Percentiles rank a stretch among this genome's conserved stretches.
phyloP scores from a whole-genome alignment of 2,329 filamentous ascomycete species.

The Neurospora crassa region DNA sequence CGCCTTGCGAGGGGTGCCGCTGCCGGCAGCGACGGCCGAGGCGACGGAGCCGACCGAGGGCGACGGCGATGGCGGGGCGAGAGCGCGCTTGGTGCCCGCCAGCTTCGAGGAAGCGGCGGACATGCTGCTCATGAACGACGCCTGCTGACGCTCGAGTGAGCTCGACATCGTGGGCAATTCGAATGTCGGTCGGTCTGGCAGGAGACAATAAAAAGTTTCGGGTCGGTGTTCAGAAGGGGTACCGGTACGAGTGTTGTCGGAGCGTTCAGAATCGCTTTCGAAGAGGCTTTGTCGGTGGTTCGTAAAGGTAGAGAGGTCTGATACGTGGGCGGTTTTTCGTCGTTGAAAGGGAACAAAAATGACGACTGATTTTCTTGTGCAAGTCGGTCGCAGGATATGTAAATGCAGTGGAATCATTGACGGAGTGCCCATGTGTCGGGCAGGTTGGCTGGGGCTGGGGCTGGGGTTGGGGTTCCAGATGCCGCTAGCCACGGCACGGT shows the following conservation, averaged over 20 bases:
- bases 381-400: background rate
- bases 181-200: background rate
- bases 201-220: background rate
- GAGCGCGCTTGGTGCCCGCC: constrained; percentile 35
- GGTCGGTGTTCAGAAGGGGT: background rate
- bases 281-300: background rate
- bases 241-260: background rate
- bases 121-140: constrained; percentile 51
- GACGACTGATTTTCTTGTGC: background rate
- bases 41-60: constrained; percentile 45
- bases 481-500: background rate
- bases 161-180: constrained; percentile 39
- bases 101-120: constrained; percentile 54
- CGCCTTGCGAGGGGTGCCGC: constrained; percentile 57
- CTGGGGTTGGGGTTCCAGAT: background rate
- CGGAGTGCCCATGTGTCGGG: background rate
- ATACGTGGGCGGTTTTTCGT: background rate
- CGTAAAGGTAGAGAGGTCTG: background rate
- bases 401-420: background rate
- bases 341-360: background rate
- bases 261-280: background rate
- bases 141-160: constrained; percentile 57
- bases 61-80: constrained; percentile 53
- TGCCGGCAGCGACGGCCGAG: constrained; percentile 43
- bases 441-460: background rate